Evolutionary conservation across 345 rosid species (phyloP).

Genomic region (Bruguiera gymnorhiza): DNA sequence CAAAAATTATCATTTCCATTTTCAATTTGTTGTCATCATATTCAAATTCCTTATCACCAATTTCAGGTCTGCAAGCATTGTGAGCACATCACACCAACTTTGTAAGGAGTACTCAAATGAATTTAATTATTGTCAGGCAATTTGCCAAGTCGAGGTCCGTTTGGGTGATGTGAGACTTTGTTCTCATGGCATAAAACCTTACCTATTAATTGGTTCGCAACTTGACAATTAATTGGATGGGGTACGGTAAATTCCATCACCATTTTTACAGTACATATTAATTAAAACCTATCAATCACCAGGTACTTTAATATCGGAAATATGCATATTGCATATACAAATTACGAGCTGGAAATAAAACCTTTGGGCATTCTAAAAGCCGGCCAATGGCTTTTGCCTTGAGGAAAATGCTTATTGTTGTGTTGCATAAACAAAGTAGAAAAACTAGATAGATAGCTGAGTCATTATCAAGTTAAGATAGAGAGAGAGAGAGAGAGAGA

Average conservation of each 20-base stretch:
- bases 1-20: slow-evolving; percentile 2
- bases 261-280: not conserved
- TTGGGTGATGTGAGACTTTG: slow-evolving; percentile 6
- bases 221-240: slow-evolving; percentile 2
- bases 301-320: not conserved
- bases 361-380: slow-evolving; percentile 26
- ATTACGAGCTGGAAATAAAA: not conserved
- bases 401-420: slow-evolving; percentile 1
- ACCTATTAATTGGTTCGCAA: not conserved
- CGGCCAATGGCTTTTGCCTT: slow-evolving; percentile 15
- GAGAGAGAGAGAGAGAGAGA: slow-evolving; percentile 16
- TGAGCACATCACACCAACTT: not conserved
- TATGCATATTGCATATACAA: slow-evolving; percentile 1
- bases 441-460: slow-evolving; percentile 21
- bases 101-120: not conserved
- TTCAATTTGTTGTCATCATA: not conserved
- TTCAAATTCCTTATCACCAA: not conserved
- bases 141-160: not conserved
- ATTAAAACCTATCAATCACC: not conserved
- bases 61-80: not conserved
- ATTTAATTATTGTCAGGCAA: not conserved
- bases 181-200: slow-evolving; percentile 1
- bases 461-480: slow-evolving; percentile 41
- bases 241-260: not conserved
- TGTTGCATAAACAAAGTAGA: not conserved